phyloP scores from a whole-genome alignment of 2,329 filamentous ascomycete genomes.

The Beauveria varroae region DNA sequence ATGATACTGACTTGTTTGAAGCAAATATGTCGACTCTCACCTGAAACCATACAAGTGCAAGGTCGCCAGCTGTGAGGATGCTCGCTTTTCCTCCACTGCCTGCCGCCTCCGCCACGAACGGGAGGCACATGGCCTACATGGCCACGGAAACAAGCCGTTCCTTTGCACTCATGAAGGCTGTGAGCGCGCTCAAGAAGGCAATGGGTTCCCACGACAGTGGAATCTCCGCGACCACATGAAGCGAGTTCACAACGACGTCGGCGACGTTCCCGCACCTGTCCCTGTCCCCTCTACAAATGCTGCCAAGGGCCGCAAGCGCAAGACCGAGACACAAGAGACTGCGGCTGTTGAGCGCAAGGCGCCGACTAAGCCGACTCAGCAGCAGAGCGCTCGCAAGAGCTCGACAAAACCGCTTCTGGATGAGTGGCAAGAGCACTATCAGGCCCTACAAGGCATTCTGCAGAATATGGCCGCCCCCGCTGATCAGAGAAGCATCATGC shows the following conservation, averaged over 20 bases:
- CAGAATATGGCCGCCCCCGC: conserved; percentile 41
- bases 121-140: conserved; percentile 92
- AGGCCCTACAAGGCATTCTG: conserved; percentile 53
- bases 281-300: conserved; percentile 31
- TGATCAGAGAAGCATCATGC: conserved; percentile 45
- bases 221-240: conserved; percentile 97
- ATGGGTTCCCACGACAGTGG: conserved; percentile 92
- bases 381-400: conserved; percentile 25
- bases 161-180: conserved; percentile 83
- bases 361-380: conserved; percentile 32
- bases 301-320: conserved; percentile 49
- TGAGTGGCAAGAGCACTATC: conserved; percentile 56
- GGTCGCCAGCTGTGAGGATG: conserved; percentile 71
- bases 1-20: conserved; percentile 32
- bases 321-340: conserved; percentile 42
- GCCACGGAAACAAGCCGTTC: conserved; percentile 87
- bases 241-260: conserved; percentile 68
- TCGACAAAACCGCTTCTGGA: conserved; percentile 37
- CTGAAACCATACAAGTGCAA: conserved; percentile 96
- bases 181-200: conserved; percentile 71
- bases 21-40: conserved; percentile 96
- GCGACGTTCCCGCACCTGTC: conserved; percentile 31
- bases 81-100: conserved; percentile 89
- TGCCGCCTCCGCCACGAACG: conserved; percentile 92
- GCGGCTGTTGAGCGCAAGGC: conserved; percentile 40